Percentiles rank a stretch among this genome's conserved stretches.
Evolutionary conservation across 352 stramenopile genomes (phyloP).

Genomic region (Pythium graminicola): DNA sequence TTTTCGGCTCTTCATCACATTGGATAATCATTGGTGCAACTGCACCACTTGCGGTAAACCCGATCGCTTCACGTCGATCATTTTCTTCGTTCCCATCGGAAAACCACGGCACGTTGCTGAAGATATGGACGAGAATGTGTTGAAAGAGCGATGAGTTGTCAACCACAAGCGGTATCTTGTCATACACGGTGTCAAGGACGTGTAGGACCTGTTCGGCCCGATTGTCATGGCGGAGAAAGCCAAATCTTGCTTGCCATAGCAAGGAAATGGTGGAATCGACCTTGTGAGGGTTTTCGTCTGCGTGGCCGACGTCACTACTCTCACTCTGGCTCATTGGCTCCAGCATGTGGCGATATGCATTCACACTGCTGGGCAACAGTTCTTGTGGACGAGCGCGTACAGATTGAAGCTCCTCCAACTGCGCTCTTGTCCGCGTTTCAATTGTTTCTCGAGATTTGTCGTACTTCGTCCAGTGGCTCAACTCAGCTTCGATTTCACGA

Average conservation of each 20-base stretch:
- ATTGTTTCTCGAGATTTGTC: not conserved
- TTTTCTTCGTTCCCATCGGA: constrained; percentile 13
- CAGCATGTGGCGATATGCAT: not conserved
- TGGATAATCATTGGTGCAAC: constrained; percentile 14
- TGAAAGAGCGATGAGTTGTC: constrained; percentile 37
- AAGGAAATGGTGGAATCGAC: not conserved
- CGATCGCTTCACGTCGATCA: constrained; percentile 11
- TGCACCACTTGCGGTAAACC: constrained; percentile 7
- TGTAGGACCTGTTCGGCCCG: constrained; percentile 17
- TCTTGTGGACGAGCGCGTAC: not conserved
- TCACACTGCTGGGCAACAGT: not conserved
- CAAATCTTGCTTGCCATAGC: constrained; percentile 37
- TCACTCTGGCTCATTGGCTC: not conserved
- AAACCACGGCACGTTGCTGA: constrained; percentile 37
- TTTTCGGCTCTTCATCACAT: constrained; percentile 20
- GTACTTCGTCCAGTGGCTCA: constrained; percentile 14
- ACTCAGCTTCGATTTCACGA: constrained; percentile 6
- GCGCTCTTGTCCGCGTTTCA: not conserved
- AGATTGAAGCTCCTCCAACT: not conserved
- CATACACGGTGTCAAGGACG: constrained; percentile 26
- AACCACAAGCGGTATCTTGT: constrained; percentile 39
- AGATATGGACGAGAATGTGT: constrained; percentile 40
- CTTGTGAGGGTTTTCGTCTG: not conserved
- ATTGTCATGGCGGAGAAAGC: constrained; percentile 22
- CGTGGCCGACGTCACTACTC: not conserved